A percentile compares a stretch with the other conserved stretches of the same genome.
These are phyloP conservation scores for Termitomyces bulborhizus DNA, from an alignment of 768 basidiomycete genomes.

Conservation along the genomic window DNA sequence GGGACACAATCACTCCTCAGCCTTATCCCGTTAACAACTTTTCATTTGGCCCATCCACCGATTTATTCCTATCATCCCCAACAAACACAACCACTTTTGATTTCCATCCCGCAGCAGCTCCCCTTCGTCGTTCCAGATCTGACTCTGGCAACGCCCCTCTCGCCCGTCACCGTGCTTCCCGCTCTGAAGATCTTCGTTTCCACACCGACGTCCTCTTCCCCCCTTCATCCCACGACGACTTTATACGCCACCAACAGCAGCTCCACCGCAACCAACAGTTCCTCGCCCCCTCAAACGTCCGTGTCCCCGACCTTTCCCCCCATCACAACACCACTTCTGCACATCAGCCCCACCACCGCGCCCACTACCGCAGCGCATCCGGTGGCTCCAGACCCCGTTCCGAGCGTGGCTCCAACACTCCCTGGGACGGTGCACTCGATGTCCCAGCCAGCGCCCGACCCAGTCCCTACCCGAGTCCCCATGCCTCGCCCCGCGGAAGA, in stretches of 20 bases:
- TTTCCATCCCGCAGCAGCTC: conserved; percentile 6
- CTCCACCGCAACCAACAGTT: conserved; percentile 15
- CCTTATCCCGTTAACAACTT: conserved; percentile 21
- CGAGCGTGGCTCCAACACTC: conserved; percentile 28
- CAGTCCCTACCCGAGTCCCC: conserved; percentile 65
- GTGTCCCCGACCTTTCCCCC: conserved; percentile 8
- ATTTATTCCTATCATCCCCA: not conserved
- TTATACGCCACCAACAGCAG: conserved; percentile 21
- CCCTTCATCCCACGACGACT: conserved; percentile 16
- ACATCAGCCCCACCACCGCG: conserved; percentile 1
- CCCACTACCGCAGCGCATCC: conserved; percentile 35
- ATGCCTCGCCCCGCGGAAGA: conserved; percentile 52
- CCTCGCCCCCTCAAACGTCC: conserved; percentile 12
- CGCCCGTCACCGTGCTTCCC: conserved; percentile 15
- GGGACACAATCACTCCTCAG: not conserved
- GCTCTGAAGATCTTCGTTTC: conserved; percentile 42
- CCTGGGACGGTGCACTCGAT: conserved; percentile 15
- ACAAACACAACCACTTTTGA: conserved; percentile 13
- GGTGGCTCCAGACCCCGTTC: conserved; percentile 28
- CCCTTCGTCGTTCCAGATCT: conserved; percentile 22
- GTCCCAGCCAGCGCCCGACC: conserved; percentile 28
- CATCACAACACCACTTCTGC: too few relatives aligned
- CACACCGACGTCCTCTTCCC: conserved; percentile 11
- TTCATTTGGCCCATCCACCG: conserved; percentile 21
- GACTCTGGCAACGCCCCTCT: conserved; percentile 13